Conservation (phyloP, 2,329 filamentous ascomycete species). For the Neospermospora avenae region DNA sequence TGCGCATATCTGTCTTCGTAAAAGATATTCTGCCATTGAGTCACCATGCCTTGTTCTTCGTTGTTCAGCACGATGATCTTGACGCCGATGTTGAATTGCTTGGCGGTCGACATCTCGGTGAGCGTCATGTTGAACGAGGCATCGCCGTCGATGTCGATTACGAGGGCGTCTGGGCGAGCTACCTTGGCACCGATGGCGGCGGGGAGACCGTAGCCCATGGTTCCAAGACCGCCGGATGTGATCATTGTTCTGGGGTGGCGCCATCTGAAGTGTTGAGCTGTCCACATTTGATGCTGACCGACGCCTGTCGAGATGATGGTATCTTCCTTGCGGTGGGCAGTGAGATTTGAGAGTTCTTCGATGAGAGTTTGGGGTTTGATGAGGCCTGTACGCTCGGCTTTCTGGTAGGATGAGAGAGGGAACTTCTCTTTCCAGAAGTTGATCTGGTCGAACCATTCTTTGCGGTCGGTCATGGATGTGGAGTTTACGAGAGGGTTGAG, state of each 20-base stretch:
- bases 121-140: constrained; percentile 99
- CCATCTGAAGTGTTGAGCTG: constrained; percentile 96
- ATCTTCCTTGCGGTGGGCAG: constrained; percentile 72
- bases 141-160: constrained; percentile 95
- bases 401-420: constrained; percentile 80
- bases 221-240: constrained; percentile 91
- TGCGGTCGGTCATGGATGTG: constrained; percentile 61
- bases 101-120: constrained; percentile 87
- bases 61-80: constrained; percentile 96
- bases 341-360: constrained; percentile 83
- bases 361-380: constrained; percentile 97
- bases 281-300: constrained; percentile 99
- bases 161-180: constrained; percentile 55
- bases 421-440: constrained; percentile 87
- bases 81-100: constrained; percentile 94
- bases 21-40: constrained; percentile 97
- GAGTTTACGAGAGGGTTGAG: constrained; percentile 70
- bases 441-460: constrained; percentile 88
- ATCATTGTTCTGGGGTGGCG: constrained; percentile 88
- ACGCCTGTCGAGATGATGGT: constrained; percentile 93
- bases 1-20: constrained; percentile 92
- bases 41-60: constrained; percentile 98
- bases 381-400: constrained; percentile 67
- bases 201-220: constrained; percentile 94
- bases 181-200: constrained; percentile 96